phyloP scores from a whole-genome alignment of 1,284 basidiomycete species.

The Cryptococcus sp. region DNA sequence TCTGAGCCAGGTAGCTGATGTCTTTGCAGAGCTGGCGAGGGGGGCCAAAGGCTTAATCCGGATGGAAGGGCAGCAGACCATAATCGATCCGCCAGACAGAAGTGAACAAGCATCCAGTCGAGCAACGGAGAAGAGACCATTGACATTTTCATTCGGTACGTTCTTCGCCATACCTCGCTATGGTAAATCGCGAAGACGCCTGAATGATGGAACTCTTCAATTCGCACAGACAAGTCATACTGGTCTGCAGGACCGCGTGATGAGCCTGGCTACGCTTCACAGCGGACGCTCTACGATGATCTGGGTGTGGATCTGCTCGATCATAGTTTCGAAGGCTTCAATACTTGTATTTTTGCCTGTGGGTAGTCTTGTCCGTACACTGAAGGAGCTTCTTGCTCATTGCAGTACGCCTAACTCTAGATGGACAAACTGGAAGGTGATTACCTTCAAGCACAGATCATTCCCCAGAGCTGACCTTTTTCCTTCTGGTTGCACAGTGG shows the following conservation, averaged over 20 bases:
- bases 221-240: slow-evolving; percentile 76
- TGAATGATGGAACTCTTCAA: background rate
- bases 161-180: background rate
- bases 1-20: too few species aligned
- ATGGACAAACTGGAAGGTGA: slow-evolving; percentile 53
- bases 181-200: background rate
- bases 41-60: slow-evolving; percentile 89
- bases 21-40: slow-evolving; percentile 72
- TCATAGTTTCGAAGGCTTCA: slow-evolving; percentile 94
- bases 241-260: slow-evolving; percentile 89
- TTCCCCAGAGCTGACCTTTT: slow-evolving; percentile 17
- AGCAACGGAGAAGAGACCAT: slow-evolving; percentile 81
- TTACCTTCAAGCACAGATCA: background rate
- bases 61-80: slow-evolving; percentile 89
- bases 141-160: slow-evolving; percentile 76
- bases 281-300: slow-evolving; percentile 92
- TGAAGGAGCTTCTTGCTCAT: slow-evolving; percentile 5
- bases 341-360: slow-evolving; percentile 97
- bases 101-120: slow-evolving; percentile 51
- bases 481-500: slow-evolving; percentile 26
- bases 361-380: slow-evolving; percentile 55
- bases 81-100: slow-evolving; percentile 80
- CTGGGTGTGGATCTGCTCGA: slow-evolving; percentile 91
- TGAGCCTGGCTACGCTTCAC: slow-evolving; percentile 84
- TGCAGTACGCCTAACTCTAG: slow-evolving; percentile 16